Percentiles rank a stretch among this genome's conserved stretches.
Evolutionary conservation across 2,329 filamentous ascomycete genomes (phyloP).

Genomic region (Stemphylium vesicarium): DNA sequence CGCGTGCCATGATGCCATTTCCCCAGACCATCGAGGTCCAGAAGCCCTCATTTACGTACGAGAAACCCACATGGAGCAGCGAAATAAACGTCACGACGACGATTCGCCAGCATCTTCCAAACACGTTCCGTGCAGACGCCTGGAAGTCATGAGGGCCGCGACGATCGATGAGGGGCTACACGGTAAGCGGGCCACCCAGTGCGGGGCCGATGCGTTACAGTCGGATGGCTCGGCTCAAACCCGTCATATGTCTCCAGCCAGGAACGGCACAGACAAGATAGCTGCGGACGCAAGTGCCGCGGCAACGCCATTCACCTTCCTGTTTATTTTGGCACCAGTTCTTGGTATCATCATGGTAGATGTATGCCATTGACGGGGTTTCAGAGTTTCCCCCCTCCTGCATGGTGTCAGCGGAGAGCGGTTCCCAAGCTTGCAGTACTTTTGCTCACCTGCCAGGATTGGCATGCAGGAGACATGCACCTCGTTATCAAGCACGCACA

Average conservation of each 20-base stretch:
- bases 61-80: conserved; percentile 13
- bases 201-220: conserved; percentile 30
- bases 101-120: conserved; percentile 20
- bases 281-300: conserved; percentile 16
- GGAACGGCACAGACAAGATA: conserved; percentile 1
- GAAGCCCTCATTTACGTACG: conserved; percentile 33
- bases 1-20: conserved; percentile 31
- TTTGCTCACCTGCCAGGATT: not conserved
- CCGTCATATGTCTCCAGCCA: conserved; percentile 6
- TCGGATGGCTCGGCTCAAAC: conserved; percentile 31
- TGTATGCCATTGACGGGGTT: not conserved
- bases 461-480: conserved; percentile 8
- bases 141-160: conserved; percentile 33
- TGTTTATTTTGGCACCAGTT: conserved; percentile 24
- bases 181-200: conserved; percentile 11
- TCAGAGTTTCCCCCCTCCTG: not conserved
- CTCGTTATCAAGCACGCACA: conserved; percentile 2
- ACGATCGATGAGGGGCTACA: conserved; percentile 32
- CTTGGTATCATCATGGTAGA: conserved; percentile 10
- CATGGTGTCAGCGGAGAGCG: conserved; percentile 9
- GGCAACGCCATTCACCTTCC: conserved; percentile 19
- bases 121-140: conserved; percentile 24
- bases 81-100: conserved; percentile 36
- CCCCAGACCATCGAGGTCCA: conserved; percentile 11
- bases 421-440: conserved; percentile 4